These are phyloP conservation scores for Leishmania major DNA, from an alignment of 208 protist species.

Conservation along the genomic window DNA sequence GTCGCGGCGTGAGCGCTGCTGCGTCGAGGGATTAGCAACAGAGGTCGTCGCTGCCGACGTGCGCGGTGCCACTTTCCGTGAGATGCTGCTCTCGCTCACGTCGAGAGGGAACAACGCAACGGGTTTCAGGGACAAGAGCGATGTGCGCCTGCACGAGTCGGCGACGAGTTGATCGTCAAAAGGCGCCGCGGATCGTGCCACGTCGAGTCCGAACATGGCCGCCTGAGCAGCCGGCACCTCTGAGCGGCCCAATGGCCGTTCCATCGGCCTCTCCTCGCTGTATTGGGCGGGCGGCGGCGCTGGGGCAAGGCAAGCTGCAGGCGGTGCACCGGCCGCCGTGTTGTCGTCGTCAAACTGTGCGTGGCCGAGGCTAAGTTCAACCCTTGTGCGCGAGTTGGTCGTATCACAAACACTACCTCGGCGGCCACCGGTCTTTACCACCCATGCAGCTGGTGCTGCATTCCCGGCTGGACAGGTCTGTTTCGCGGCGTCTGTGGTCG, in stretches of 20 bases:
- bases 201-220: neutral
- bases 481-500: neutral
- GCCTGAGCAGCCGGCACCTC: neutral
- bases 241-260: neutral
- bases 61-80: neutral
- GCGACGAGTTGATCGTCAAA: conserved; percentile 14
- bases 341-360: conserved; percentile 20
- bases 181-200: conserved; percentile 26
- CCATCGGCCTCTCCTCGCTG: neutral
- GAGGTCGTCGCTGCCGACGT: neutral
- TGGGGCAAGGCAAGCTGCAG: neutral
- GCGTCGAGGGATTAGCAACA: neutral
- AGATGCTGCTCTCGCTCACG: neutral
- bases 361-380: neutral
- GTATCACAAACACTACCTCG: neutral
- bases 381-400: neutral
- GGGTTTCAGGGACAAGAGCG: conserved; percentile 3
- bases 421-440: neutral
- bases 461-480: neutral
- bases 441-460: neutral
- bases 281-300: neutral
- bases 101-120: conserved; percentile 9
- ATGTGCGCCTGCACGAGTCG: neutral
- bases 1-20: neutral
- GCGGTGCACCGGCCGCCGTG: conserved; percentile 12